Base-by-base conservation (phyloP, 2,329 filamentous ascomycete species). In the Botryotinia convoluta region DNA sequence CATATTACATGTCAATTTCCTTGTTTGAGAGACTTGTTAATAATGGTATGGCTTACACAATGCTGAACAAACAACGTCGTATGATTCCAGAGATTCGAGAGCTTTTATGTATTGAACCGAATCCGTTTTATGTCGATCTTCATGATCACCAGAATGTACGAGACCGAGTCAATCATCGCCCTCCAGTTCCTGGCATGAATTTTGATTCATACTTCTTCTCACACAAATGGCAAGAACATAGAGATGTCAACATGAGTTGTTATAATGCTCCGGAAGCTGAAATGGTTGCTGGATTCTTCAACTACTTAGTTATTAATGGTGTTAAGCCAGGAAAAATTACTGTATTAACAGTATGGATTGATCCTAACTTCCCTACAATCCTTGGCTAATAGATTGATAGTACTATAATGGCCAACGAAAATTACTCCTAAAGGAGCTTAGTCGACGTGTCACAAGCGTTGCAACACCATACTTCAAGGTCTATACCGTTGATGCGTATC, bases 331-430 rank as follows among this genome's bases (percentile, higher is more conserved):
- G 83, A 0, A 85, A 91, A 9, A 94, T 97, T 72, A 97, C 94
- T 0, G 84, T 97, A 4, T 82, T 98, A 68, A 95, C 94, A 0
- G 77, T 79, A 75, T 68, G 72, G 16, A 26, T 37, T n/a, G 6
- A 44, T 60, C 4, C 22, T 14, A 9, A 4, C 0, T 18, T 18
- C 12, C 3, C 39, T 22, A 10, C 6, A 26, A 12, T 7, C 18
- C 8, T 26, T 44, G 4, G 35, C 72, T 74, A 48, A 74, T 16
- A n/a, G 5, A 44, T 16, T 48, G 18, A 26, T 69, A 79, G 77
- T 97, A 96, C 79, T 98, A 97, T 84, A 93, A 93, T 61, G 94
- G 93, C 0, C 95, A 98, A 79, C 87, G 91, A 62, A 92, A 91
- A 76, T 83, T 86, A 3, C 85, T 97, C 3, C 78, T 90, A 0